Conservation (phyloP, 176 grass and related monocot species). For the Eleusine indica region DNA sequence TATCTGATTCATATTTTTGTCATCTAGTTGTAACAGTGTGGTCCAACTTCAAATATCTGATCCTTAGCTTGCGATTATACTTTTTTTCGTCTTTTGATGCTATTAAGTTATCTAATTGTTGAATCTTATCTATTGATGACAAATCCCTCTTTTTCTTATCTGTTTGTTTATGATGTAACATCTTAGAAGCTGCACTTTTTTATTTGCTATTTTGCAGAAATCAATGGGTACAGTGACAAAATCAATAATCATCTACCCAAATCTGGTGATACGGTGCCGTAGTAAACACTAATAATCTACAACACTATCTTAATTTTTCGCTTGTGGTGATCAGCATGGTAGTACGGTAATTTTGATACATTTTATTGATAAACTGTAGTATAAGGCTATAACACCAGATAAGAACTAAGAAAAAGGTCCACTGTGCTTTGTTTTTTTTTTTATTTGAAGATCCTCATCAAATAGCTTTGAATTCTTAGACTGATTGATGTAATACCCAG, state of each 20-base stretch:
- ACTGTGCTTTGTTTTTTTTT: neutral
- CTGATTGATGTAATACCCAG: neutral
- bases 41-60: neutral
- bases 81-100: neutral
- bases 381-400: too few species aligned
- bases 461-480: neutral
- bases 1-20: constrained; percentile 10
- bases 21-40: neutral
- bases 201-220: neutral
- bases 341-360: too few species aligned
- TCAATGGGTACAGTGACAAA: neutral
- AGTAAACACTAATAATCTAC: too few species aligned
- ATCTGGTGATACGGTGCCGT: too few species aligned
- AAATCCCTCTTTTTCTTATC: neutral
- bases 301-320: too few species aligned
- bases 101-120: constrained; percentile 26
- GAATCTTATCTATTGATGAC: neutral
- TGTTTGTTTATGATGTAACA: neutral
- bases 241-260: too few species aligned
- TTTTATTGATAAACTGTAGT: too few species aligned
- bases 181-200: neutral
- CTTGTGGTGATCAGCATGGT: too few species aligned
- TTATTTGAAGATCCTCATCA: neutral
- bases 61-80: constrained; percentile 19
- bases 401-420: too few species aligned